Conservation (phyloP, 495 filamentous ascomycete species). For the Lophiotrema nucula region DNA sequence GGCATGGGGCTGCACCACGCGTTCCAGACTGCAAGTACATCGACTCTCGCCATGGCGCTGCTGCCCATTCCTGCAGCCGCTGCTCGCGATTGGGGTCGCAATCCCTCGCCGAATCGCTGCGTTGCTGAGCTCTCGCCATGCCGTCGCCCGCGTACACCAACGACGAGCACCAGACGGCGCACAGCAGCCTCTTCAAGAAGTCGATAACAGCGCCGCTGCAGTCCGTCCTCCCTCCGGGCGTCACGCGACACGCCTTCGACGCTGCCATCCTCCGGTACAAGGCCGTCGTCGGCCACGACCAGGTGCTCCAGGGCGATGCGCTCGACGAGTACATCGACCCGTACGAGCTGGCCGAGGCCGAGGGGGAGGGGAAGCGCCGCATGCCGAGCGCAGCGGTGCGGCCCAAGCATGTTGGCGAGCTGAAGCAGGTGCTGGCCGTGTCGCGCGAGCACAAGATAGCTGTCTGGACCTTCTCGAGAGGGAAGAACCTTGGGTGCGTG, state of each 20-base stretch:
- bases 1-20: neutral
- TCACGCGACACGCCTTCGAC: slow-evolving; percentile 40
- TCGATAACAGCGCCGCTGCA: slow-evolving; percentile 18
- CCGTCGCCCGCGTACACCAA: slow-evolving; percentile 18
- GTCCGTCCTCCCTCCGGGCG: slow-evolving; percentile 45
- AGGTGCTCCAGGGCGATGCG: slow-evolving; percentile 41
- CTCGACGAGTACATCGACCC: slow-evolving; percentile 49
- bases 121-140: neutral
- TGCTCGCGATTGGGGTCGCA: neutral
- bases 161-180: slow-evolving; percentile 27
- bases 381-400: slow-evolving; percentile 48
- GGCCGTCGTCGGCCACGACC: slow-evolving; percentile 37
- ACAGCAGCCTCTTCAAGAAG: slow-evolving; percentile 28
- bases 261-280: slow-evolving; percentile 37
- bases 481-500: slow-evolving; percentile 24
- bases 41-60: neutral
- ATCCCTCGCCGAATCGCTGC: neutral
- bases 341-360: slow-evolving; percentile 43
- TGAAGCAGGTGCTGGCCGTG: slow-evolving; percentile 12
- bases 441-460: slow-evolving; percentile 18
- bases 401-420: slow-evolving; percentile 27
- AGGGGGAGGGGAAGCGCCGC: slow-evolving; percentile 38
- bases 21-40: too few relatives aligned
- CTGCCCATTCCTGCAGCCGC: neutral
- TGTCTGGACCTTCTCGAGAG: slow-evolving; percentile 23